These are phyloP conservation scores for Pythium rishiriense DNA, from an alignment of 352 stramenopile genomes.

Conservation along the genomic window DNA sequence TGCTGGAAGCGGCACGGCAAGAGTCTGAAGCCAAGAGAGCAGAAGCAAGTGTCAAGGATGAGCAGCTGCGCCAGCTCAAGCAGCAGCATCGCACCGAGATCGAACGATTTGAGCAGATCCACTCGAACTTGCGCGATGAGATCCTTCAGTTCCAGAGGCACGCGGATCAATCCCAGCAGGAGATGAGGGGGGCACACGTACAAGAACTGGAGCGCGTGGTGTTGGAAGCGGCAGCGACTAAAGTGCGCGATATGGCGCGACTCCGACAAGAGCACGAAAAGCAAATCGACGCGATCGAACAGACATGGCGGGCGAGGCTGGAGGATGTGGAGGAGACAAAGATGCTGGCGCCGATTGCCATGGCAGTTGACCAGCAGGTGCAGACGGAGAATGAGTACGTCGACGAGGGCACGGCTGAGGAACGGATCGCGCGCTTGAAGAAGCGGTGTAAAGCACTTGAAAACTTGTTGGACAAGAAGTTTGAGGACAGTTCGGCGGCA, in stretches of 20 bases:
- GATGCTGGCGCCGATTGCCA: not conserved
- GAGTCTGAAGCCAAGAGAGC: not conserved
- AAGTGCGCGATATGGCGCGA: not conserved
- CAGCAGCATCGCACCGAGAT: constrained; percentile 1
- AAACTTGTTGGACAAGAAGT: constrained; percentile 59
- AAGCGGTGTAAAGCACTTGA: constrained; percentile 52
- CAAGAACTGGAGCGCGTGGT: not conserved
- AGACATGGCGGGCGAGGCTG: not conserved
- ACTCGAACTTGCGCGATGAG: not conserved
- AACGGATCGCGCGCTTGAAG: constrained; percentile 43
- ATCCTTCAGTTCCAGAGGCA: constrained; percentile 1
- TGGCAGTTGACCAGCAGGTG: constrained; percentile 11
- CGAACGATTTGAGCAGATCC: constrained; percentile 7
- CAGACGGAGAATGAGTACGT: constrained; percentile 14
- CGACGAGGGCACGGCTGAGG: constrained; percentile 19
- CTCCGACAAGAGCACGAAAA: not conserved
- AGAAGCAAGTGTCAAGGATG: not conserved
- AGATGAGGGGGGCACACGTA: not conserved
- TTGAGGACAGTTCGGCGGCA: constrained; percentile 38
- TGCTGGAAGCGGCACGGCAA: constrained; percentile 3
- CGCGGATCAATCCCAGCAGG: not conserved
- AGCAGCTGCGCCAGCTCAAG: constrained; percentile 4
- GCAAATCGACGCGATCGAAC: constrained; percentile 4
- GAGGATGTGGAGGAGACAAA: constrained; percentile 16
- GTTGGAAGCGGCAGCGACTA: not conserved